Percentiles rank a stretch among this genome's conserved stretches.
phyloP scores from a whole-genome alignment of 73 alveolate species.

The Diophrys appendiculata region DNA sequence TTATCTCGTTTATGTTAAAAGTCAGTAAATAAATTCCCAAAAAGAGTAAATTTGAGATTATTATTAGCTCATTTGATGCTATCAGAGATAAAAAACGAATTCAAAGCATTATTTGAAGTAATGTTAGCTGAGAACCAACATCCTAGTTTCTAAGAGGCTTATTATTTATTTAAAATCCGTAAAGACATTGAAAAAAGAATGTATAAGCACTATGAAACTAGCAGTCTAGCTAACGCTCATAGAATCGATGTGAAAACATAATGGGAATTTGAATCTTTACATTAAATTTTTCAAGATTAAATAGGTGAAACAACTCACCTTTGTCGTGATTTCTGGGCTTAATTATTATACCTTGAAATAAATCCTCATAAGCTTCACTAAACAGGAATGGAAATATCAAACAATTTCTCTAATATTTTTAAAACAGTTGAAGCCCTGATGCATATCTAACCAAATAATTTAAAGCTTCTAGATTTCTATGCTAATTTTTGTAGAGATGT shows the following conservation, averaged over 20 bases:
- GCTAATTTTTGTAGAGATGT: neutral
- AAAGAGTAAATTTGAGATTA: neutral
- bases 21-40: neutral
- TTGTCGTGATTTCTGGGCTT: too few relatives aligned
- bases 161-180: neutral
- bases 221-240: too few relatives aligned
- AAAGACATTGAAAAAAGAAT: neutral
- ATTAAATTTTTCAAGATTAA: too few relatives aligned
- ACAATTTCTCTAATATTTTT: neutral
- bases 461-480: neutral
- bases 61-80: neutral
- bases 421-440: neutral
- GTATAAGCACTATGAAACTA: too few relatives aligned
- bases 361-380: neutral
- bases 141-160: neutral
- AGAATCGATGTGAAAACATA: too few relatives aligned
- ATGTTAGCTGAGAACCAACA: neutral
- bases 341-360: too few relatives aligned
- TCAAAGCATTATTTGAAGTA: neutral
- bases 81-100: neutral
- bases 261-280: too few relatives aligned
- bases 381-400: neutral
- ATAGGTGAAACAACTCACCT: too few relatives aligned
- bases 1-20: neutral
- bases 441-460: neutral